Base-by-base conservation (phyloP, 805 yeast genomes). In the Saturnispora gosingensis region DNA sequence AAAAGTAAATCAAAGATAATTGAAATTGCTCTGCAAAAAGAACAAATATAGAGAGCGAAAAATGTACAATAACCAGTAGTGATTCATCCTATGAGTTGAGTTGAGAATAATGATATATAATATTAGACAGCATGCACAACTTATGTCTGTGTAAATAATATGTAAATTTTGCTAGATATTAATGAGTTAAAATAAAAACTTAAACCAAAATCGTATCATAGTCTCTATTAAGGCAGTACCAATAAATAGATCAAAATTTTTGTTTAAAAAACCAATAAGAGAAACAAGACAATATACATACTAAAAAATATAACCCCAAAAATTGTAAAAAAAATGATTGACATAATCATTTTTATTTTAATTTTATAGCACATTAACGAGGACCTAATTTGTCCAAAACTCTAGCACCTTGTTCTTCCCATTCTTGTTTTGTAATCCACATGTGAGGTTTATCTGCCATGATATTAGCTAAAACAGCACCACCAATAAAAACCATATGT, bases 381-480 rank as follows among this genome's bases (percentile, higher is more conserved):
- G 97, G 97, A 7, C 98, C 99, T 61, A 93, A 81, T 70, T 93
- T 93, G 56, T 74, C 76, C 68, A 93, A 78, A 11, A 88, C 80
- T 36, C 90, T 77, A 43, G 96, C 80, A 32, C 99, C 99, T 64
- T 85, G 88, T 73, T 93, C 99, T 67, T 88, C 93, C 98, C 98
- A 93, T 71, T 93, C 99, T 66, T 85, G 88, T 67, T 86, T 90
- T 50, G 88, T 75, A 59, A 93, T 80, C 99, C 99, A 93, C 96
- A 93, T 87, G 64, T 90, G 97, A 59, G 90, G 97, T 69, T 91
- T 93, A 67, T 90, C 97, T 45, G 95, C 95, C 98, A 93, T 93
- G 60, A 93, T 91, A 65, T 86, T 88, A 34, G 99, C 98, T 65
- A 93, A 76, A 20, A 93, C 98, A 4, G 98, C 98, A 61, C 99